Evolutionary conservation across 257 asterid genomes (phyloP), one percentile per base, ranked within the genome.

Genomic region (Coffea canephora): DNA sequence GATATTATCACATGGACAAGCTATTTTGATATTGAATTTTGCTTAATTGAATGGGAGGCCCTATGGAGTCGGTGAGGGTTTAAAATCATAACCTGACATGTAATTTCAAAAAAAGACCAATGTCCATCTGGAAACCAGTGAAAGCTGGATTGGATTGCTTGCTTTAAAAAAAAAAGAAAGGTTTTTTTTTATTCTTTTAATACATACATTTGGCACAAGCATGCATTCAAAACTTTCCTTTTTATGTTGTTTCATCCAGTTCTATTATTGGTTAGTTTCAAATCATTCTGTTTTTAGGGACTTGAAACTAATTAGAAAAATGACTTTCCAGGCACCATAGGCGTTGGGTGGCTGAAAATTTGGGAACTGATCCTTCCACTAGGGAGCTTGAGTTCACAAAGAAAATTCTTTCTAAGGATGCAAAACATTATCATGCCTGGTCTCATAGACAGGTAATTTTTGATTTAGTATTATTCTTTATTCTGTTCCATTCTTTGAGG

Each of bases 351-450:
- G 95, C 93, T 79, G 97, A 91, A 89, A 96, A 89, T 86, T 87
- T 96, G 71, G 97, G 99, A 77, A 55, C 80, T 52, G 83, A 69
- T 76, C 84, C 87, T 82, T 80, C 83, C 57, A 78, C 48, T 54
- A 86, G 81, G 85, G 99, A 96, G 87, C 96, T 92, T 68, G 93
- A 93, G 82, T 91, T 90, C 82, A 92, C 97, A 5, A 87, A 80
- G 87, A 88, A 85, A 85, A 86, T 91, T 66, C 91, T 96, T 81
- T 61, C 84, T 70, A 83, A 78, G 71, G 99, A 96, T 90, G 95
- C 99, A 80, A 96, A 96, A 86, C 79, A 96, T 82, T 96, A 96
- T 89, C 99, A 94, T 79, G 96, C 98, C 46, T 96, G 99, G 99
- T 94, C 97, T 77, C 98, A 96, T 84, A 89, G 99, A 89, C 98